phyloP scores from a whole-genome alignment of 1,284 basidiomycete genomes.

The Trametes pubescens region DNA sequence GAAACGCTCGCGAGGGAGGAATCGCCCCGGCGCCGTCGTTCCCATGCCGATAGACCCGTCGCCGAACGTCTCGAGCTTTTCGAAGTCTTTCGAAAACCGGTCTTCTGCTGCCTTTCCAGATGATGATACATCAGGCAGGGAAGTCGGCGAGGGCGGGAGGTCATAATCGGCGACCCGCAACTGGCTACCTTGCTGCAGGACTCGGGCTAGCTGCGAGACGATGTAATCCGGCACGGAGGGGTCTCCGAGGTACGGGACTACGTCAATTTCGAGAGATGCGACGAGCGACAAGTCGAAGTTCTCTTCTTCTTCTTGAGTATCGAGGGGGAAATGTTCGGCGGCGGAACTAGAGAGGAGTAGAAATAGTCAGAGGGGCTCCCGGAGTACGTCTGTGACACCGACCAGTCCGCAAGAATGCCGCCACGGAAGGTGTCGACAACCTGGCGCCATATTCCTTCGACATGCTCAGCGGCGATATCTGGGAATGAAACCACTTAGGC shows the following conservation, averaged over 20 bases:
- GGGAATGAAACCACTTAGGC: slow-evolving; percentile 1
- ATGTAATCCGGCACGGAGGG: slow-evolving; percentile 77
- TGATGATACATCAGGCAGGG: slow-evolving; percentile 27
- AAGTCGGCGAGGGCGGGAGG: slow-evolving; percentile 36
- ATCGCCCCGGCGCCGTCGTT: slow-evolving; percentile 63
- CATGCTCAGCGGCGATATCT: slow-evolving; percentile 67
- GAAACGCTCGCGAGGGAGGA: slow-evolving; percentile 82
- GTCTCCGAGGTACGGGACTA: slow-evolving; percentile 81
- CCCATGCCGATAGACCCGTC: slow-evolving; percentile 55
- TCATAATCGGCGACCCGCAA: slow-evolving; percentile 60
- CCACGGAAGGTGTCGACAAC: slow-evolving; percentile 87
- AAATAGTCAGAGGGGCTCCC: slow-evolving; percentile 1
- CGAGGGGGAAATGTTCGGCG: slow-evolving; percentile 62
- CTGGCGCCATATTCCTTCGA: slow-evolving; percentile 86
- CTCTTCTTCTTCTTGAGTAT: slow-evolving; percentile 82
- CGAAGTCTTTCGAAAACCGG: slow-evolving; percentile 43
- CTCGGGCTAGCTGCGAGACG: slow-evolving; percentile 73
- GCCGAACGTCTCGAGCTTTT: slow-evolving; percentile 48
- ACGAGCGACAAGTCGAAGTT: slow-evolving; percentile 89
- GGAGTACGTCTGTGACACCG: slow-evolving; percentile 36
- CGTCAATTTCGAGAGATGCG: slow-evolving; percentile 77
- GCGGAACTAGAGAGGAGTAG: slow-evolving; percentile 50
- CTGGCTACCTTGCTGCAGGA: slow-evolving; percentile 79
- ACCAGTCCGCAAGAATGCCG: slow-evolving; percentile 89
- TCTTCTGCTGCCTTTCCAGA: slow-evolving; percentile 8